Conservation (phyloP, 345 rosid species). For the Psidium friedrichsthalianum region DNA sequence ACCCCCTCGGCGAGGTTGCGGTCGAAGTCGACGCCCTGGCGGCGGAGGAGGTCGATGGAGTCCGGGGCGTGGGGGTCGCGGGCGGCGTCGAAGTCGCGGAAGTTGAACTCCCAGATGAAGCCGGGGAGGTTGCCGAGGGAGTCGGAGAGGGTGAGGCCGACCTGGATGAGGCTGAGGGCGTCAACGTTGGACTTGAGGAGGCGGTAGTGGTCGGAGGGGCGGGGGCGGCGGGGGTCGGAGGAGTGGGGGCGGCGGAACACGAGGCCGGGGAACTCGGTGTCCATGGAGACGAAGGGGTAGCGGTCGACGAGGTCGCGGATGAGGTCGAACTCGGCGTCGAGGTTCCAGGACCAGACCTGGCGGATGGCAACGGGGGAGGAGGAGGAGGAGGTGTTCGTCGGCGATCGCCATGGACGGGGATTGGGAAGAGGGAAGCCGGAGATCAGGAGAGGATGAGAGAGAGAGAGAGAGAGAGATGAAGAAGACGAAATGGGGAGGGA, state of each 20-base stretch:
- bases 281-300: constrained; percentile 73
- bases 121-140: constrained; percentile 43
- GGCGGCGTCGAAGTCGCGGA: constrained; percentile 53
- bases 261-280: constrained; percentile 83
- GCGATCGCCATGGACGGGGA: neutral
- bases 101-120: constrained; percentile 86
- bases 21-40: constrained; percentile 74
- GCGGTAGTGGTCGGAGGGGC: constrained; percentile 53
- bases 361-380: constrained; percentile 30
- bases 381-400: neutral
- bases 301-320: constrained; percentile 43
- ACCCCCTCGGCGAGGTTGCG: constrained; percentile 41
- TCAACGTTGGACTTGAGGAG: constrained; percentile 74
- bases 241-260: constrained; percentile 22
- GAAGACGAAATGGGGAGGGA: neutral
- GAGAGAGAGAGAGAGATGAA: neutral
- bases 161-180: constrained; percentile 66
- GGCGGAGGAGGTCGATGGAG: constrained; percentile 65
- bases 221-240: constrained; percentile 11
- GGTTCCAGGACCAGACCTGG: constrained; percentile 68
- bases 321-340: constrained; percentile 52
- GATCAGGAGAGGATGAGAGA: neutral
- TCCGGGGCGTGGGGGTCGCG: constrained; percentile 71
- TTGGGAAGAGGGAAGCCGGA: neutral
- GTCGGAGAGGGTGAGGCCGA: constrained; percentile 68